These are phyloP conservation scores for Sesbania bispinosa DNA, from an alignment of 306 rosid genomes.

Conservation along the genomic window DNA sequence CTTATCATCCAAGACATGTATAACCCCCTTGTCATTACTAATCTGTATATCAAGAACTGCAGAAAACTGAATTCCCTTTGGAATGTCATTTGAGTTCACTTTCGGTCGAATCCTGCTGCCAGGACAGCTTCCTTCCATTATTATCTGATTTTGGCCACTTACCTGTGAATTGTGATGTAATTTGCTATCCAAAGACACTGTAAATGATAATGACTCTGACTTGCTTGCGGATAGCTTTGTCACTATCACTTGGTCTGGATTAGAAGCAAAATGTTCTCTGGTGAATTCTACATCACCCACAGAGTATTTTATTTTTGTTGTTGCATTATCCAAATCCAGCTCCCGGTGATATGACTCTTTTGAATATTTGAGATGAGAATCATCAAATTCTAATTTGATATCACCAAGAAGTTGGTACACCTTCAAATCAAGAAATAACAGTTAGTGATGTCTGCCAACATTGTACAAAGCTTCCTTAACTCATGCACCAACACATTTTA, in stretches of 20 bases:
- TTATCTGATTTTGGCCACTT: constrained; percentile 57
- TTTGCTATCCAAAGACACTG: constrained; percentile 73
- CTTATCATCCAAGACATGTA: constrained; percentile 60
- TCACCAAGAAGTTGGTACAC: constrained; percentile 84
- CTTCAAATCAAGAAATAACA: constrained; percentile 43
- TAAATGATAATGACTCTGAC: constrained; percentile 62
- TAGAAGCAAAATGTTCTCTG: constrained; percentile 82
- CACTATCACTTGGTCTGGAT: constrained; percentile 76
- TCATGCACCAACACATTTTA: constrained; percentile 9
- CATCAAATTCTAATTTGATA: constrained; percentile 71
- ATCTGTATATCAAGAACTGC: constrained; percentile 80
- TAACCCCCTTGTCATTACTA: constrained; percentile 52
- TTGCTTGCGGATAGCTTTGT: constrained; percentile 70
- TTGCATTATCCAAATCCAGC: constrained; percentile 81
- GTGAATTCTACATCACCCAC: constrained; percentile 70
- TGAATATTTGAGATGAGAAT: constrained; percentile 62
- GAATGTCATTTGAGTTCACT: constrained; percentile 36
- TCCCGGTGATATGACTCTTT: constrained; percentile 63
- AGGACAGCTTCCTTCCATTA: constrained; percentile 76
- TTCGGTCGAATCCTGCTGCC: constrained; percentile 49
- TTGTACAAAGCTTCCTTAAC: not conserved
- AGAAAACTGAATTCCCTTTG: constrained; percentile 74
- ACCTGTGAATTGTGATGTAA: constrained; percentile 46
- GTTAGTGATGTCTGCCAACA: constrained; percentile 1
- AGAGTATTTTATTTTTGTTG: constrained; percentile 59